phyloP scores from a whole-genome alignment of 805 yeast species.

The Cyberlindnera saturnus region DNA sequence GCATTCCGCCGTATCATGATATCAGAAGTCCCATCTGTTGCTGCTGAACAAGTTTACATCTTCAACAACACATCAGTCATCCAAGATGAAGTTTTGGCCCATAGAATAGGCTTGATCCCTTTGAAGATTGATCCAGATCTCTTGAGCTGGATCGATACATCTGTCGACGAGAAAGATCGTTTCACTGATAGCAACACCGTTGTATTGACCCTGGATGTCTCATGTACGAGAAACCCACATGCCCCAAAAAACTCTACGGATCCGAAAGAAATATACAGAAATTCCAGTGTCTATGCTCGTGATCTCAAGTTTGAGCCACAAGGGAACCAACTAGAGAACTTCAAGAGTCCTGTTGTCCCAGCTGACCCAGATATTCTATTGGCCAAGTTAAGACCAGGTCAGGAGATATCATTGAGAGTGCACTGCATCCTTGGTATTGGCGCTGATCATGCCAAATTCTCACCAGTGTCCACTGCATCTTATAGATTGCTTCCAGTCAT shows the following conservation, averaged over 20 bases:
- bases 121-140: slow-evolving; percentile 86
- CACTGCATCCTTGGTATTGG: slow-evolving; percentile 92
- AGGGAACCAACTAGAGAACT: slow-evolving; percentile 73
- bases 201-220: slow-evolving; percentile 72
- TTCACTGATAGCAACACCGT: slow-evolving; percentile 87
- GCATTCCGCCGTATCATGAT: slow-evolving; percentile 97
- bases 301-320: slow-evolving; percentile 89
- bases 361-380: slow-evolving; percentile 84
- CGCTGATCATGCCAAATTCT: slow-evolving; percentile 93
- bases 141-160: slow-evolving; percentile 73
- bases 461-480: slow-evolving; percentile 96
- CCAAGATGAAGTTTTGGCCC: slow-evolving; percentile 95
- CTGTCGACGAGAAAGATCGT: slow-evolving; percentile 57
- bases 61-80: slow-evolving; percentile 94
- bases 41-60: slow-evolving; percentile 86
- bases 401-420: slow-evolving; percentile 84
- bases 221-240: slow-evolving; percentile 80
- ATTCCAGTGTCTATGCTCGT: slow-evolving; percentile 81
- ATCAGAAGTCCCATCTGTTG: slow-evolving; percentile 93
- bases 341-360: slow-evolving; percentile 67
- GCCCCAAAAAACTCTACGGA: slow-evolving; percentile 74
- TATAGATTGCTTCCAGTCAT: slow-evolving; percentile 89
- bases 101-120: slow-evolving; percentile 90
- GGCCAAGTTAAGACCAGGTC: slow-evolving; percentile 95
- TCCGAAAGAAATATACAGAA: slow-evolving; percentile 78